Conservation (phyloP, 225 moss, liverwort and hornwort genomes). For the Takakia lepidozioides region DNA sequence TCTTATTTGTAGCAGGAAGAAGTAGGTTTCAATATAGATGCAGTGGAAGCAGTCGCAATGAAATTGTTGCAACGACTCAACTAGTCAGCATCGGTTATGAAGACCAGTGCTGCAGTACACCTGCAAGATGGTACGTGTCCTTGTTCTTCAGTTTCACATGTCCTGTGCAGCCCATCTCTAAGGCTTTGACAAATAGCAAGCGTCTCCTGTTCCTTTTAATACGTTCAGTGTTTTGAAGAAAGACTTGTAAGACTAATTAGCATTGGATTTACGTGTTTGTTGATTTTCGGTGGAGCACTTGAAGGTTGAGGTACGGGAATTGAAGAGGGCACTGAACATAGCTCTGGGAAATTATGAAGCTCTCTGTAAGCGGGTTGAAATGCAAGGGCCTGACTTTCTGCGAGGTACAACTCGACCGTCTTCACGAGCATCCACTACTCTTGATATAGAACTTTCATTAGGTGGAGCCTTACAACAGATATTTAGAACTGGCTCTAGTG, state of each 20-base stretch:
- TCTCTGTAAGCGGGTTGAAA: constrained; percentile 51
- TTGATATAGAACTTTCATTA: too few species aligned
- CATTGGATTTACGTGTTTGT: too few species aligned
- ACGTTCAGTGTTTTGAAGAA: too few species aligned
- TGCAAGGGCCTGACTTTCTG: constrained; percentile 47
- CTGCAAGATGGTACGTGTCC: constrained; percentile 60
- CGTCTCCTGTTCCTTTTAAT: too few species aligned
- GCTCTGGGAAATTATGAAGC: constrained; percentile 60
- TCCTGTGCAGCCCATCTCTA: too few species aligned
- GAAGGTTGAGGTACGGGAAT: constrained; percentile 68
- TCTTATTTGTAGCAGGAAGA: constrained; percentile 46
- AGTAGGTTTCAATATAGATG: constrained; percentile 75
- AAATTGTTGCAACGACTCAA: constrained; percentile 82
- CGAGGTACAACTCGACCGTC: too few species aligned
- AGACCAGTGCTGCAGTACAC: constrained; percentile 60
- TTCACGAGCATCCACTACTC: too few species aligned
- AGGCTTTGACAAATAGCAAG: too few species aligned
- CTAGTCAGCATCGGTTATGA: constrained; percentile 71
- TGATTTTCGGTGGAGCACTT: constrained; percentile 71
- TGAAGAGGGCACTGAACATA: constrained; percentile 58
- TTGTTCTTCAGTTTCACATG: not conserved
- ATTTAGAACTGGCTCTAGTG: too few species aligned
- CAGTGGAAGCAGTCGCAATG: constrained; percentile 82
- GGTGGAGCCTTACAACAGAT: too few species aligned
- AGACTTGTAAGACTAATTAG: too few species aligned